Evolutionary conservation across 192 early-diverging fungal genomes (phyloP).

Genomic region (Chytriomyces sp.): DNA sequence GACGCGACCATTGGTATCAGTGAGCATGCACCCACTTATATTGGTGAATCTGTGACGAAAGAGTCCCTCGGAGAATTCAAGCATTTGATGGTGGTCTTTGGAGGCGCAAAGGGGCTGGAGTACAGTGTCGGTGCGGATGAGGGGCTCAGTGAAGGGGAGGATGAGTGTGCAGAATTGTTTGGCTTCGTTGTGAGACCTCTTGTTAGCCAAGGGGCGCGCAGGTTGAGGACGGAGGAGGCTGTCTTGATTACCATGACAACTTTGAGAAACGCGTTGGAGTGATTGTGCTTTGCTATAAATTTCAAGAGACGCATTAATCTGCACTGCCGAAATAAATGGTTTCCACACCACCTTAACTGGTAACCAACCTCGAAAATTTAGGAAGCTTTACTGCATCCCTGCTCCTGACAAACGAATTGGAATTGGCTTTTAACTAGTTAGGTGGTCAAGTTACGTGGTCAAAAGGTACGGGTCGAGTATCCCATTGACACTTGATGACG

Average conservation of each 20-base stretch:
- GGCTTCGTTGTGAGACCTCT: constrained; percentile 63
- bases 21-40: constrained; percentile 37
- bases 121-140: constrained; percentile 56
- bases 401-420: no score
- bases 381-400: no score
- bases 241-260: constrained; percentile 51
- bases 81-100: constrained; percentile 69
- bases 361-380: no score
- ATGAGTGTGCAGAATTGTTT: constrained; percentile 68
- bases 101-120: constrained; percentile 53
- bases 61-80: constrained; percentile 33
- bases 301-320: background rate
- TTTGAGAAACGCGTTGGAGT: constrained; percentile 4
- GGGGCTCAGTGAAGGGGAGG: constrained; percentile 41
- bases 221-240: constrained; percentile 65
- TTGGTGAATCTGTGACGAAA: background rate
- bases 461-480: no score
- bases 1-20: constrained; percentile 68
- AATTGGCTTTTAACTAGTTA: no score
- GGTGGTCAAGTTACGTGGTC: no score
- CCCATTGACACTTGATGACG: no score
- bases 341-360: background rate
- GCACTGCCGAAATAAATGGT: background rate
- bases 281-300: background rate
- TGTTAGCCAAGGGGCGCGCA: constrained; percentile 57